These are phyloP conservation scores for Fusarium sambucinum DNA, from an alignment of 2,329 filamentous ascomycete species.

Conservation along the genomic window DNA sequence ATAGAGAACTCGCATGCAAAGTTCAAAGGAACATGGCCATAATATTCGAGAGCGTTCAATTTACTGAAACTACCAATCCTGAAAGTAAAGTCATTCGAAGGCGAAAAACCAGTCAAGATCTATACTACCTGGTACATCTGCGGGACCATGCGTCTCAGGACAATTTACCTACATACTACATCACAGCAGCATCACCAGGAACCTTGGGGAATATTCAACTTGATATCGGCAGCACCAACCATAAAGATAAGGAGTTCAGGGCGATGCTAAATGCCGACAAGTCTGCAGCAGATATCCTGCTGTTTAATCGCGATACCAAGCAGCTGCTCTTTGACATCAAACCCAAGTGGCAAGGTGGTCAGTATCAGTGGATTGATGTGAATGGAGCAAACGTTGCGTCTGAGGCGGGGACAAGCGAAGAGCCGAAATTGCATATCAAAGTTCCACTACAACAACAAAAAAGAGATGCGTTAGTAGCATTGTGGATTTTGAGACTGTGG, in stretches of 20 bases:
- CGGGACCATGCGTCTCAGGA: neutral
- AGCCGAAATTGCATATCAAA: constrained; percentile 3
- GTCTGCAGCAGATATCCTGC: constrained; percentile 5
- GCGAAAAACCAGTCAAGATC: neutral
- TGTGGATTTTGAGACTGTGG: constrained; percentile 36
- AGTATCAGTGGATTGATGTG: constrained; percentile 25
- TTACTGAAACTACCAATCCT: neutral
- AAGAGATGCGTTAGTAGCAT: constrained; percentile 20
- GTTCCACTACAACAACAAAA: neutral
- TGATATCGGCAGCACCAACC: accelerated
- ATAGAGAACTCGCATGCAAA: constrained; percentile 1
- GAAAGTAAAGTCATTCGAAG: neutral
- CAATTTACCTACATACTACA: constrained; percentile 17
- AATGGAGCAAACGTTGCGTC: neutral
- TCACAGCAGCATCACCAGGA: constrained; percentile 24
- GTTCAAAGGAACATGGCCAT: constrained; percentile 18
- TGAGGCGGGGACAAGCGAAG: neutral
- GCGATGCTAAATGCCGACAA: constrained; percentile 20
- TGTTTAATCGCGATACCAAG: constrained; percentile 15
- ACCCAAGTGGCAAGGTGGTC: constrained; percentile 7
- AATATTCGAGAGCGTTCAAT: constrained; percentile 26
- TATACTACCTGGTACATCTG: constrained; percentile 33
- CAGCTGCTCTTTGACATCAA: constrained; percentile 17
- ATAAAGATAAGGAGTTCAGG: neutral
- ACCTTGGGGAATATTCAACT: constrained; percentile 28